phyloP scores from a whole-genome alignment of 441 rosid genomes.

The Pelargonium citronellum region DNA sequence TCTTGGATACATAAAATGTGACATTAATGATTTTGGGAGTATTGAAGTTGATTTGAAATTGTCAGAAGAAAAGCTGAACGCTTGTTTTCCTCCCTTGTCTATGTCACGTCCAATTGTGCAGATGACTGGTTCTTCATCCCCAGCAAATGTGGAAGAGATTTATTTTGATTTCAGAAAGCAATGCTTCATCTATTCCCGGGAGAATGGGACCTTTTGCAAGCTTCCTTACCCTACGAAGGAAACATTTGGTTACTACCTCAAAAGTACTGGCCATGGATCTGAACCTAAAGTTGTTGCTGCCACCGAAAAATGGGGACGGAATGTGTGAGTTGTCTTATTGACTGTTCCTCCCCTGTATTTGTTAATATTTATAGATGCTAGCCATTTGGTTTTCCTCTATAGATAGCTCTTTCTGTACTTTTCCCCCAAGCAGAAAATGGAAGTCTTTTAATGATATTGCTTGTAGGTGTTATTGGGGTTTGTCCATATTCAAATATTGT shows the following conservation, averaged over 20 bases:
- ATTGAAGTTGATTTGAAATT: not conserved
- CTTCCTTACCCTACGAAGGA: slow-evolving; percentile 97
- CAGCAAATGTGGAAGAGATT: slow-evolving; percentile 56
- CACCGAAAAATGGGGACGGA: slow-evolving; percentile 96
- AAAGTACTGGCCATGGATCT: slow-evolving; percentile 80
- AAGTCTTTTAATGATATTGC: too few relatives aligned
- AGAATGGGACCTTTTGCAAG: slow-evolving; percentile 63
- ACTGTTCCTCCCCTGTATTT: slow-evolving; percentile 1
- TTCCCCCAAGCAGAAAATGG: too few relatives aligned
- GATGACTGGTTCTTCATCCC: slow-evolving; percentile 51
- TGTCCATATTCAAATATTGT: not conserved
- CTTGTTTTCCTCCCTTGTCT: slow-evolving; percentile 7
- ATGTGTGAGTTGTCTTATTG: slow-evolving; percentile 56
- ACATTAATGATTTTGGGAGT: slow-evolving; percentile 1
- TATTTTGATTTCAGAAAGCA: slow-evolving; percentile 96
- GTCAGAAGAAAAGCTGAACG: not conserved
- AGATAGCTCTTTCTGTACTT: too few relatives aligned
- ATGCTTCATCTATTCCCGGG: slow-evolving; percentile 67
- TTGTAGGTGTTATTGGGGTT: too few relatives aligned
- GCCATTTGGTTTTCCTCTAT: too few relatives aligned
- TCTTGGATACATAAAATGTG: too few relatives aligned
- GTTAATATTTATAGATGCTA: not conserved
- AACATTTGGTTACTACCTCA: slow-evolving; percentile 71
- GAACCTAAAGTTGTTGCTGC: slow-evolving; percentile 77
- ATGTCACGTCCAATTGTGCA: slow-evolving; percentile 26